Percentiles rank a stretch among this genome's conserved stretches.
These are phyloP conservation scores for Xylariaceae sp. DNA, from an alignment of 2,329 filamentous ascomycete genomes.

Conservation along the genomic window DNA sequence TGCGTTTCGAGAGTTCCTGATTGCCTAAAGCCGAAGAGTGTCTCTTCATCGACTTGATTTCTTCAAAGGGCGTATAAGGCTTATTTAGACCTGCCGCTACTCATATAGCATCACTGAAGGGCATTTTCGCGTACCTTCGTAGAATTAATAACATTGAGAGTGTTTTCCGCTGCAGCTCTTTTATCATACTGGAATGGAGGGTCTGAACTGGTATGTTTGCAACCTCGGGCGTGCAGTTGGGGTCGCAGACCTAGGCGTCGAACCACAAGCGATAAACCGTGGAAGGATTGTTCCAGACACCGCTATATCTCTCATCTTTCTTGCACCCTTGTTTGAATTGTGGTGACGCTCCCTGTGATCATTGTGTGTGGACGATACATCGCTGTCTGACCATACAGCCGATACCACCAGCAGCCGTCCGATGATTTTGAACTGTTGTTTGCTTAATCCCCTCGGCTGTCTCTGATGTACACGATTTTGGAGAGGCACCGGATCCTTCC, in stretches of 20 bases:
- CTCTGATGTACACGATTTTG: constrained; percentile 21
- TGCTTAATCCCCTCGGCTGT: constrained; percentile 20
- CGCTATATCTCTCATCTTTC: too few species aligned
- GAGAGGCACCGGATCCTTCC: constrained; percentile 19
- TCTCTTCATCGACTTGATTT: constrained; percentile 13
- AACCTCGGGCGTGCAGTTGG: constrained; percentile 19
- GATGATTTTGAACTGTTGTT: constrained; percentile 23
- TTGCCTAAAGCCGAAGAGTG: constrained; percentile 16
- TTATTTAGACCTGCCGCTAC: constrained; percentile 9
- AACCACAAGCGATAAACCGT: constrained; percentile 20
- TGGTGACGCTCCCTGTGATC: constrained; percentile 8
- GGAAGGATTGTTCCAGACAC: constrained; percentile 2
- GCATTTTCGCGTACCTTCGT: too few species aligned
- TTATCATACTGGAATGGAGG: background rate
- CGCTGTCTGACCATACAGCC: constrained; percentile 18
- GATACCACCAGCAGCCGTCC: constrained; percentile 20
- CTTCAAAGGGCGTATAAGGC: constrained; percentile 18
- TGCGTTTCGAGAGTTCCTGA: constrained; percentile 9
- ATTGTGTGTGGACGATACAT: constrained; percentile 16
- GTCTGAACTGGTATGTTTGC: background rate
- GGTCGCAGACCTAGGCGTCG: constrained; percentile 15
- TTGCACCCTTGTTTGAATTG: background rate
- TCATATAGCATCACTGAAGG: too few species aligned
- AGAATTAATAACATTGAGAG: too few species aligned
- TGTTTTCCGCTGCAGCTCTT: too few species aligned